Evolutionary conservation across 371 early-diverging fungal species (phyloP), one percentile per base, ranked within the genome.

Genomic region (Fennellomyces sp.): DNA sequence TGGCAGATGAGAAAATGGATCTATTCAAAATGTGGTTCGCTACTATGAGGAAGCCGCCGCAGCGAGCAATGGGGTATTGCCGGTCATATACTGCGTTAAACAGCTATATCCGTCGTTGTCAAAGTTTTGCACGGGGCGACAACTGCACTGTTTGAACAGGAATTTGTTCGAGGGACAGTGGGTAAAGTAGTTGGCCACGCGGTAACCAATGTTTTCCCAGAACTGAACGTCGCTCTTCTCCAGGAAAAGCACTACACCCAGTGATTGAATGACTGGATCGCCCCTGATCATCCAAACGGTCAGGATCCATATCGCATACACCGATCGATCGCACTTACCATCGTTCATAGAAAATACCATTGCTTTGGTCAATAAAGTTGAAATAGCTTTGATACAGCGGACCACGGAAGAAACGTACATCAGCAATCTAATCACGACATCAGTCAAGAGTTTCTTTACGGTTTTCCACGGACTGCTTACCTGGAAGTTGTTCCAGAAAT

Each of bases 261-360:
- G 42, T 5, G 80, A 60, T 41, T 76, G 76, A 28, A 80, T 72
- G 25, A 76, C 56, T 25, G 75, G 77, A 59, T 80, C 80, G 8
- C 77, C 80, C 70, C 70, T 69, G 56, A 12, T 62, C 67, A 54
- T 39, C 53, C 55, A 23, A 13, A 38, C 0, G 12, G 13, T n/a
- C n/a, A 35, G 17, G 23, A 23, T 45, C 7, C 23, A 6, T 25
- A 52, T 29, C n/a, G n/a, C n/a, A n/a, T 52, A 27, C 2, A 45
- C 19, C 2, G 21, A 35, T 5, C n/a, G 33, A n/a, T 5, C 26
- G 0, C 6, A 52, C 62, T 50, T 64, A 69, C 81, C 77, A 84
- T 72, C 95, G 80, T 65, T 98, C 99, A 72, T 97, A 97, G 66
- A 91, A 98, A 67, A 98, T 97, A 3, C 90, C 96, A 23, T 93